A percentile compares a stretch with the other conserved stretches of the same genome.
Conservation (phyloP, 1,284 basidiomycete species). For the Ganoderma meredithae region DNA sequence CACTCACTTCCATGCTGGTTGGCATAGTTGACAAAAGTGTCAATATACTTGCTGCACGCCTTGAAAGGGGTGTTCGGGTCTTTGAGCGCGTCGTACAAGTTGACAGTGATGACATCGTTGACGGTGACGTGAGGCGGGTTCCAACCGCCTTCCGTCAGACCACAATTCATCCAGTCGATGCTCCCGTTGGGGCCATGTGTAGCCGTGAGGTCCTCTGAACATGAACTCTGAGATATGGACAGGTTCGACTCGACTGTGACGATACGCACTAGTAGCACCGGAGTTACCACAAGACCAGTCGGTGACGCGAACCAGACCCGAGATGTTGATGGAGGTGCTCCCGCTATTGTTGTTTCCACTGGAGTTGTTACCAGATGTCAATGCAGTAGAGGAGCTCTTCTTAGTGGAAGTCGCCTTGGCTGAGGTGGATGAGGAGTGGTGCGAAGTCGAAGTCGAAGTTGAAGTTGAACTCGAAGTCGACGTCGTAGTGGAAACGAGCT, state of each 20-base stretch:
- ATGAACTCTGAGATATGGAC: constrained; percentile 9
- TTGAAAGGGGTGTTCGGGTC: constrained; percentile 63
- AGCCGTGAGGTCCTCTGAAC: constrained; percentile 55
- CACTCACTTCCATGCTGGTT: constrained; percentile 55
- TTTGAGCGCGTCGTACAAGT: constrained; percentile 60
- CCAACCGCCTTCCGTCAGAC: constrained; percentile 68
- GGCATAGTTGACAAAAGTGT: constrained; percentile 70
- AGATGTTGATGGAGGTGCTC: constrained; percentile 7
- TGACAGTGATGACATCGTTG: constrained; percentile 58
- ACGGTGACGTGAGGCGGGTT: constrained; percentile 64
- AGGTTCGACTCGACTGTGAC: not conserved
- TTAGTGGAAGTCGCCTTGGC: constrained; percentile 21
- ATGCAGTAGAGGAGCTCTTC: constrained; percentile 8
- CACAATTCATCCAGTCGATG: constrained; percentile 84
- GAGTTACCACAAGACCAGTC: constrained; percentile 26
- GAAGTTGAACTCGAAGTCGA: constrained; percentile 4
- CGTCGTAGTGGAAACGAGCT: constrained; percentile 19
- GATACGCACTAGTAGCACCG: constrained; percentile 24
- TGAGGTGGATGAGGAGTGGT: constrained; percentile 12
- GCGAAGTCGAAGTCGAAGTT: constrained; percentile 5
- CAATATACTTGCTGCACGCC: constrained; percentile 64
- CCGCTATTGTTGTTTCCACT: constrained; percentile 1
- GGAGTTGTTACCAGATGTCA: constrained; percentile 13
- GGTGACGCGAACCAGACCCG: constrained; percentile 24
- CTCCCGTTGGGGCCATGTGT: constrained; percentile 75